These are phyloP conservation scores for Symbiodinium pilosum DNA, from an alignment of 73 alveolate genomes.

Conservation along the genomic window DNA sequence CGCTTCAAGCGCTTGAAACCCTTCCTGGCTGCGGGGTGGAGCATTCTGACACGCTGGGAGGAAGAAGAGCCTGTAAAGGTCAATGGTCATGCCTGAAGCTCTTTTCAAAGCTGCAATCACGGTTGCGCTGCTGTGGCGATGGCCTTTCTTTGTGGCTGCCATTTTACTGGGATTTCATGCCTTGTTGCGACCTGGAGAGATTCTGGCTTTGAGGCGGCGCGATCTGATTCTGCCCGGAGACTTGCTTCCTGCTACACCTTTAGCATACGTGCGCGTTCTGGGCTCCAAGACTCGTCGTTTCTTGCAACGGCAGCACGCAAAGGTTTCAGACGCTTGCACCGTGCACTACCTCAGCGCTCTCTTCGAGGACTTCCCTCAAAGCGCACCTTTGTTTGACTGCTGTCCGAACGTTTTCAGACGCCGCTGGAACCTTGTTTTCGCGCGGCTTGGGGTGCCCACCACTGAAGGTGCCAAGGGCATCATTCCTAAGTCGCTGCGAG, in stretches of 20 bases:
- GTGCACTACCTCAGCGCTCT: background rate
- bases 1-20: background rate
- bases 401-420: background rate
- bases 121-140: background rate
- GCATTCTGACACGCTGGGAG: background rate
- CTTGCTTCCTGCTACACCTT: background rate
- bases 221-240: constrained; percentile 16
- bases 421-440: constrained; percentile 19
- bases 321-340: background rate
- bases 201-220: background rate
- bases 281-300: constrained; percentile 4
- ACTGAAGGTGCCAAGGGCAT: background rate
- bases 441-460: background rate
- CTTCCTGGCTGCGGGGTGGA: background rate
- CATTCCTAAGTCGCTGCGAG: constrained; percentile 1
- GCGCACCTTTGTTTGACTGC: background rate
- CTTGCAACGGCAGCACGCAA: constrained; percentile 39
- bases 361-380: background rate
- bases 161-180: constrained; percentile 10
- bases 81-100: background rate
- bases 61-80: background rate
- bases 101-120: background rate
- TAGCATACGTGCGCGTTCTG: background rate
- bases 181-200: constrained; percentile 8
- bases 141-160: background rate